These are phyloP conservation scores for Citrus unshiu DNA, from an alignment of 345 rosid species.

Conservation along the genomic window DNA sequence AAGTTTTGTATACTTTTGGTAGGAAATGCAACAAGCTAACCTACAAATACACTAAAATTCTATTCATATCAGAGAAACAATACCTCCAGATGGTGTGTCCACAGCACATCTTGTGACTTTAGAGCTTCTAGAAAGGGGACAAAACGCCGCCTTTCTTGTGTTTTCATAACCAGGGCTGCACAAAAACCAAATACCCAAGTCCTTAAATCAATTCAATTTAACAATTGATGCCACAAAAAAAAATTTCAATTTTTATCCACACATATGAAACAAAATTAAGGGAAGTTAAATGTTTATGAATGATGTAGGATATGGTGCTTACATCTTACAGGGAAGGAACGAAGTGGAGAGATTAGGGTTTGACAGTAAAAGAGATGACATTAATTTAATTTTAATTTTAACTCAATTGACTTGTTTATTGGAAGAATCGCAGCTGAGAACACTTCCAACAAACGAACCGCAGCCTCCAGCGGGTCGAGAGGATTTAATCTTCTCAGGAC, in stretches of 20 bases:
- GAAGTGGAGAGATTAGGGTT: conserved; percentile 48
- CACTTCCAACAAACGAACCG: background rate
- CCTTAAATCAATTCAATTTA: background rate
- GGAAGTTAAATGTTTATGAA: background rate
- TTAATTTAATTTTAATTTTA: conserved; percentile 2
- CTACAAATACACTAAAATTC: background rate
- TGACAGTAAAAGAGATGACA: conserved; percentile 60
- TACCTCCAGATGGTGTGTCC: conserved; percentile 72
- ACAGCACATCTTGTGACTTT: conserved; percentile 46
- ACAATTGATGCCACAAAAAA: background rate
- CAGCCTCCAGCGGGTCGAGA: background rate
- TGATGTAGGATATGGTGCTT: background rate
- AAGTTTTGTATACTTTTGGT: background rate
- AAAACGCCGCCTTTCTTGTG: conserved; percentile 15
- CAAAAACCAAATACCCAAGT: background rate
- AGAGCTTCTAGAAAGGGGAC: conserved; percentile 29
- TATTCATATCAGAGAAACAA: background rate
- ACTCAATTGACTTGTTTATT: background rate
- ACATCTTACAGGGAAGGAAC: conserved; percentile 47
- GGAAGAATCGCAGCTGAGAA: background rate
- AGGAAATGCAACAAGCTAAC: background rate
- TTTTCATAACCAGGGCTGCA: conserved; percentile 27
- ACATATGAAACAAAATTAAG: background rate
- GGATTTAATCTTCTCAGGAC: background rate
- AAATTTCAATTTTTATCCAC: too few species aligned